These are phyloP conservation scores for Thinopyrum elongatum DNA, from an alignment of 176 grass and related monocot species.

Conservation along the genomic window DNA sequence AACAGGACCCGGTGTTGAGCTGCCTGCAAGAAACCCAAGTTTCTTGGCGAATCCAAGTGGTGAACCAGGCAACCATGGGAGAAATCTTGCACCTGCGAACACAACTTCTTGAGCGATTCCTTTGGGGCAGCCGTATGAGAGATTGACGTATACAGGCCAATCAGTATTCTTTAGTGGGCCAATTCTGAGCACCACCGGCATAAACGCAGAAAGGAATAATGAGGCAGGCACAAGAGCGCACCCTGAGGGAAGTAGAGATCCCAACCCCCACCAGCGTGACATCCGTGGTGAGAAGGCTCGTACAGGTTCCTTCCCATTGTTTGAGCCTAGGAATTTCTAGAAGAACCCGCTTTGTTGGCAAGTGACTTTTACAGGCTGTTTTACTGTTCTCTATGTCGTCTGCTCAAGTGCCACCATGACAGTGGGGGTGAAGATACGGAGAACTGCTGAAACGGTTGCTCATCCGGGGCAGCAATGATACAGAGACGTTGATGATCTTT, in stretches of 20 bases:
- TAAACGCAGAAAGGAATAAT: conserved; percentile 21
- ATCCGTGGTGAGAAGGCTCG: not conserved
- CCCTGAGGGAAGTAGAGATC: conserved; percentile 50
- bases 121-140: conserved; percentile 47
- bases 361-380: conserved; percentile 37
- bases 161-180: conserved; percentile 94
- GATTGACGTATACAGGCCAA: conserved; percentile 63
- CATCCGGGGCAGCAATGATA: not conserved
- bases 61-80: conserved; percentile 36
- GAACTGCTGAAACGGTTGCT: not conserved
- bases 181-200: conserved; percentile 45
- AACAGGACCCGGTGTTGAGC: not conserved
- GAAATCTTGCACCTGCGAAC: conserved; percentile 27
- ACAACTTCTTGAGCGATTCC: conserved; percentile 38
- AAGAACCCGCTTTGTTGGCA: conserved; percentile 50
- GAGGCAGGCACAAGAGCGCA: conserved; percentile 22
- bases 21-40: conserved; percentile 31
- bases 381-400: conserved; percentile 22
- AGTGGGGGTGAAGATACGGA: not conserved
- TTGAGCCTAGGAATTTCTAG: conserved; percentile 62
- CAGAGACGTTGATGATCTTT: not conserved
- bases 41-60: conserved; percentile 53
- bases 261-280: conserved; percentile 37
- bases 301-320: conserved; percentile 46
- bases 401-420: not conserved